A percentile compares a stretch with the other conserved stretches of the same genome.
phyloP scores from a whole-genome alignment of 176 grass and related monocot species.

The Bolboschoenus planiculmis region DNA sequence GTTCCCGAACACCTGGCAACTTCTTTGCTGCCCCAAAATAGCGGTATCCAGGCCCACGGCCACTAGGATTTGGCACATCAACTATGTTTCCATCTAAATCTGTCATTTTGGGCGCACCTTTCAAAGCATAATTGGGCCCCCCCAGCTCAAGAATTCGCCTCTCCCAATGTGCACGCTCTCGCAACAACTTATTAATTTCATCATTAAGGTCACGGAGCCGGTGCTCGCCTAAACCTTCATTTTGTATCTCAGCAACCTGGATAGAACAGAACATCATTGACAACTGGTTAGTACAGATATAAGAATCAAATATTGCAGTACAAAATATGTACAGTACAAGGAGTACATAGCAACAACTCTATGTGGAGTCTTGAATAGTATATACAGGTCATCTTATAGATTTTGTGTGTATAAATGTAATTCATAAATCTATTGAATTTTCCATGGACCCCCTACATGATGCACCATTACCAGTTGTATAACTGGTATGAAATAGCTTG shows the following conservation, averaged over 20 bases:
- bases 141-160: conserved; percentile 83
- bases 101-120: conserved; percentile 64
- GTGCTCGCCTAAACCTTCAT: conserved; percentile 95
- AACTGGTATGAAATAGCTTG: not conserved
- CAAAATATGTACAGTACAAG: not conserved
- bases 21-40: conserved; percentile 98
- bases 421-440: too few species aligned
- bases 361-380: not conserved
- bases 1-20: conserved; percentile 80
- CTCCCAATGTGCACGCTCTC: conserved; percentile 95
- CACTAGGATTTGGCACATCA: conserved; percentile 77
- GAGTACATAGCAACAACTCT: not conserved
- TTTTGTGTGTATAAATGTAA: not conserved
- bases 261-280: not conserved
- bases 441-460: not conserved
- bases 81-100: conserved; percentile 96
- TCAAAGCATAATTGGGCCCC: conserved; percentile 65
- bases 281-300: not conserved
- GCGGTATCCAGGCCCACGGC: conserved; percentile 81
- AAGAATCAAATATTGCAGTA: not conserved
- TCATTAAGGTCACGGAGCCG: conserved; percentile 96
- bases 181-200: conserved; percentile 99
- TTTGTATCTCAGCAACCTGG: conserved; percentile 84
- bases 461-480: not conserved
- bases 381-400: not conserved